phyloP scores from a whole-genome alignment of 805 yeast species.

The Barnettozyma californica region DNA sequence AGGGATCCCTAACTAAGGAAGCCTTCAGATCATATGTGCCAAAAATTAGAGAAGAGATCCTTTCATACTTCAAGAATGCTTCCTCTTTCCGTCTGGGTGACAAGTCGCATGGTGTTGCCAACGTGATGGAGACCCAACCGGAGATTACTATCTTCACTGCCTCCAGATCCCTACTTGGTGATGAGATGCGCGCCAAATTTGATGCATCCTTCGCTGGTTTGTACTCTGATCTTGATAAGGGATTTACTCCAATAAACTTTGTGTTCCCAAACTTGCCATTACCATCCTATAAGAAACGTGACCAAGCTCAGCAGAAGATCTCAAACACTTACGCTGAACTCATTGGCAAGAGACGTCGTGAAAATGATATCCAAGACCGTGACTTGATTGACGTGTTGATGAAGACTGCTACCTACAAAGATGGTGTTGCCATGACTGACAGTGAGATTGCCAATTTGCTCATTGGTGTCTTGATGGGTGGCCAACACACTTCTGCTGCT shows the following conservation, averaged over 20 bases:
- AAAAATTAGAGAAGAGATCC: slow-evolving; percentile 71
- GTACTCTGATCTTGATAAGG: slow-evolving; percentile 90
- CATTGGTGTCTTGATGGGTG: slow-evolving; percentile 98
- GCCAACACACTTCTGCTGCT: slow-evolving; percentile 96
- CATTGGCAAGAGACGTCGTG: slow-evolving; percentile 65
- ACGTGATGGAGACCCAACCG: slow-evolving; percentile 82
- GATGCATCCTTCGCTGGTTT: slow-evolving; percentile 79
- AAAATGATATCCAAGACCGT: slow-evolving; percentile 74
- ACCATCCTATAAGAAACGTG: slow-evolving; percentile 80
- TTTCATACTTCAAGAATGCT: slow-evolving; percentile 55
- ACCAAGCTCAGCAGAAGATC: slow-evolving; percentile 78
- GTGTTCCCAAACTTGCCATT: slow-evolving; percentile 93
- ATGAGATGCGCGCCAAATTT: slow-evolving; percentile 80
- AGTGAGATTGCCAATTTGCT: slow-evolving; percentile 88
- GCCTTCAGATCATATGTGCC: slow-evolving; percentile 87
- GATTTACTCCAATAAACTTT: slow-evolving; percentile 93
- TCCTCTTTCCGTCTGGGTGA: slow-evolving; percentile 40
- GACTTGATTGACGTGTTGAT: slow-evolving; percentile 87
- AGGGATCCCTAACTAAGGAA: slow-evolving; percentile 79
- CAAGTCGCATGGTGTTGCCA: slow-evolving; percentile 43
- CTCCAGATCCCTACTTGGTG: slow-evolving; percentile 84
- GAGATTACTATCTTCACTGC: slow-evolving; percentile 97
- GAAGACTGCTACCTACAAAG: slow-evolving; percentile 81
- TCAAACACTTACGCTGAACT: slow-evolving; percentile 76
- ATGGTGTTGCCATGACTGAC: slow-evolving; percentile 92